Evolutionary conservation across 2,329 filamentous ascomycete species (phyloP), one percentile per base, ranked within the genome.

Genomic region (Phoma sp.): DNA sequence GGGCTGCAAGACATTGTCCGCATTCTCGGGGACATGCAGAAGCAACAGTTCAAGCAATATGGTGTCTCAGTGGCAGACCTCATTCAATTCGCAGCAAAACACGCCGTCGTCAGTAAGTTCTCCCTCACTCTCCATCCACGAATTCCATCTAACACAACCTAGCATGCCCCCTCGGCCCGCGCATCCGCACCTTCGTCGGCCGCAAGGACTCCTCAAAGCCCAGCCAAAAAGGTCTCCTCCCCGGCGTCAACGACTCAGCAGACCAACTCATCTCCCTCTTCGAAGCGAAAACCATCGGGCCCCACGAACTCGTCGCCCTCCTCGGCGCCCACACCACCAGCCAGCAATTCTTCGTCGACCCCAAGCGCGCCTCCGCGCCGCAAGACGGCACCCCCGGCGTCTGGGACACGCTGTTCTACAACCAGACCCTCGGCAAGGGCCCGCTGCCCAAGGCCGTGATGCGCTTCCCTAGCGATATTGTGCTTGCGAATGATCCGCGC

Each of bases 361-460:
- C 58, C 1, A 47, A 39, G 7, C 51, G 59, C 7, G 38, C 53
- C 3, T 62, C 61, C 9, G 64, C 57, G 12, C 66, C 69, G 3
- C 71, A 73, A 46, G 69, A 74, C 49, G 50, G 58, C 25, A 72
- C 67, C 4, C 69, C 68, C 0, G 68, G 67, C 3, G 65, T 72
- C 1, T 73, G 72, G 71, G 72, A 72, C 18, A 66, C 64, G 1
- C 37, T 58, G 0, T 72, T 70, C 53, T 74, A 72, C 58, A 66
- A 65, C 47, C 62, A 74, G 47, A 74, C 72, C 0, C 48, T 70
- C 0, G 59, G 58, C 1, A 43, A 62, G 9, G 54, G 60, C 0
- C 59, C 47, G 3, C 47, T 62, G 11, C 69, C 69, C 4, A 67
- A 65, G 12, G 40, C 60, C 7, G 68, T 74, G 2, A 56, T 74